Evolutionary conservation across 257 asterid genomes (phyloP).

Genomic region (Fraxinus cuspidata): DNA sequence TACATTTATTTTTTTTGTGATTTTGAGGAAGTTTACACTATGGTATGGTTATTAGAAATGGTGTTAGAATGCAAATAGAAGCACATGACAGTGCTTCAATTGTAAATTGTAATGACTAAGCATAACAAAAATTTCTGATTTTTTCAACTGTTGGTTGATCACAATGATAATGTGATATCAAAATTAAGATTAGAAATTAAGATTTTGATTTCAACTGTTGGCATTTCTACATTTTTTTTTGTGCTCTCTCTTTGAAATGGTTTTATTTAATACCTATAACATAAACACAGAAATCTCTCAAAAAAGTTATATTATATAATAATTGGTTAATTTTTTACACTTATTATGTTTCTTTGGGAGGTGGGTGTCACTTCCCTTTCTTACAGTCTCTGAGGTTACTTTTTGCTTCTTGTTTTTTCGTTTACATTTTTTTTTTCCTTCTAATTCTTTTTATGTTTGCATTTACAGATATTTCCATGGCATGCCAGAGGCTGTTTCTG

Average conservation of each 20-base stretch:
- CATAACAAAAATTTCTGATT: background rate
- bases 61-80: background rate
- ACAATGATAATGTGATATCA: background rate
- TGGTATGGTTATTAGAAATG: background rate
- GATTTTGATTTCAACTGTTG: too few species aligned
- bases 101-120: too few species aligned
- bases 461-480: conserved; percentile 79
- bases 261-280: too few species aligned
- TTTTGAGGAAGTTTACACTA: background rate
- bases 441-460: conserved; percentile 24
- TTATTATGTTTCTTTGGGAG: background rate
- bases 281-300: too few species aligned
- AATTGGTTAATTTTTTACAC: background rate
- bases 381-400: background rate
- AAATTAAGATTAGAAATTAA: too few species aligned
- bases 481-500: conserved; percentile 80
- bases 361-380: background rate
- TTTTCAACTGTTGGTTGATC: background rate
- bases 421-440: background rate
- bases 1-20: background rate
- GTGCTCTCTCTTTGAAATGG: too few species aligned
- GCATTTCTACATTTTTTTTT: too few species aligned
- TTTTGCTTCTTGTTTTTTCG: background rate
- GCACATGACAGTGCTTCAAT: background rate
- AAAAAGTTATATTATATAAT: too few species aligned